Conservation (phyloP, 108 stramenopile genomes). For the Craspedostauros australis region DNA sequence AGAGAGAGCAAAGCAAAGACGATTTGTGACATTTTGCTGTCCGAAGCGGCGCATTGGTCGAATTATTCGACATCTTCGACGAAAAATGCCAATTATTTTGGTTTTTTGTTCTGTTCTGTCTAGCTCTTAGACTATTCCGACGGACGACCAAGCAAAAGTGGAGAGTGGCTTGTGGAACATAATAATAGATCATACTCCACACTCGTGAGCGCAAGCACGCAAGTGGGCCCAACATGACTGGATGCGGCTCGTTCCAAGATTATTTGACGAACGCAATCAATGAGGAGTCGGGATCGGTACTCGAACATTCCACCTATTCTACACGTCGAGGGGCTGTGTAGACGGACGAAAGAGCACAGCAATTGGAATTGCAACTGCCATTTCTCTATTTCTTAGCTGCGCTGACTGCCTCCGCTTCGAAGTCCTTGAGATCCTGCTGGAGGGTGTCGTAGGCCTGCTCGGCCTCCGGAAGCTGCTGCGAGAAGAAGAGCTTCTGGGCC, state of each 20-base stretch:
- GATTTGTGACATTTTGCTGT: neutral
- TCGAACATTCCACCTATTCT: neutral
- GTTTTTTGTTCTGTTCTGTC: too few relatives aligned
- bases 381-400: neutral
- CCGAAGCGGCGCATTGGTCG: neutral
- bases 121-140: too few relatives aligned
- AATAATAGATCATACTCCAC: too few relatives aligned
- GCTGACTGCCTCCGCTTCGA: constrained; percentile 58
- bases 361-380: too few relatives aligned
- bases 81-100: too few relatives aligned
- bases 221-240: neutral
- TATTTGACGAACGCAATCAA: neutral
- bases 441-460: constrained; percentile 62
- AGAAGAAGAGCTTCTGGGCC: constrained; percentile 66
- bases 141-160: too few relatives aligned
- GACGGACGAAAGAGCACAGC: too few relatives aligned
- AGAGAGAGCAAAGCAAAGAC: neutral
- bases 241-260: neutral
- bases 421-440: constrained; percentile 44
- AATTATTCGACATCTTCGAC: neutral
- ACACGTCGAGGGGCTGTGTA: too few relatives aligned
- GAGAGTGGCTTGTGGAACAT: too few relatives aligned
- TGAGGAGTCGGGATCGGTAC: neutral
- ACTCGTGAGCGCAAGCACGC: too few relatives aligned
- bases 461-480: constrained; percentile 40